Percentiles rank a stretch among this genome's conserved stretches.
Conservation (phyloP, 1,284 basidiomycete genomes). For the Coniferiporia weirii region DNA sequence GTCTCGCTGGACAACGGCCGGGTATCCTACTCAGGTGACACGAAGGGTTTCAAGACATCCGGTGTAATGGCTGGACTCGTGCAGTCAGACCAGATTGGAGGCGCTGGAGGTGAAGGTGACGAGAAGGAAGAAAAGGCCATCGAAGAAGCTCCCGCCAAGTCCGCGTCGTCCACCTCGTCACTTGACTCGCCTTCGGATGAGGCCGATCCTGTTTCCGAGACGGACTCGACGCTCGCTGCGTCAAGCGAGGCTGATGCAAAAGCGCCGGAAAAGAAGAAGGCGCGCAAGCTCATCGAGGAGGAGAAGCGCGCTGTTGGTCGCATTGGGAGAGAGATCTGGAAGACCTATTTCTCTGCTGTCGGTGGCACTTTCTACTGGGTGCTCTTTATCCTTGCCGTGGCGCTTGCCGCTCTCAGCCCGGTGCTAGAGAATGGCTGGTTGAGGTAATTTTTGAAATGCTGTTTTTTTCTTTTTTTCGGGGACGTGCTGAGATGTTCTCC, state of each 20-base stretch:
- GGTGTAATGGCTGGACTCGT: slow-evolving; percentile 63
- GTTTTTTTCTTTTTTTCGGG: neutral
- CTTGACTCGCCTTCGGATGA: slow-evolving; percentile 26
- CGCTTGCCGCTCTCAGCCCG: slow-evolving; percentile 66
- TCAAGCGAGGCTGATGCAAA: slow-evolving; percentile 35
- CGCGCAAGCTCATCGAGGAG: slow-evolving; percentile 86
- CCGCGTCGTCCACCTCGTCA: slow-evolving; percentile 15
- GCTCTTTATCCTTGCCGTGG: slow-evolving; percentile 54
- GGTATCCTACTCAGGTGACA: slow-evolving; percentile 68
- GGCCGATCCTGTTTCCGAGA: slow-evolving; percentile 23
- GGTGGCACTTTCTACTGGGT: slow-evolving; percentile 68
- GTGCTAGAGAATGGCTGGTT: slow-evolving; percentile 84
- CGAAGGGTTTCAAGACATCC: slow-evolving; percentile 62
- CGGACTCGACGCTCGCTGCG: slow-evolving; percentile 27
- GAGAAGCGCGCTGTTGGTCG: slow-evolving; percentile 84
- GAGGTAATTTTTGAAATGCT: slow-evolving; percentile 38
- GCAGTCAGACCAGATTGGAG: slow-evolving; percentile 44
- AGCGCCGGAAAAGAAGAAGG: slow-evolving; percentile 55
- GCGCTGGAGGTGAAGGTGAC: slow-evolving; percentile 31
- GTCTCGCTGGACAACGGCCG: slow-evolving; percentile 85
- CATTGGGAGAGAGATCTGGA: slow-evolving; percentile 77
- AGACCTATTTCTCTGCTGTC: slow-evolving; percentile 69
- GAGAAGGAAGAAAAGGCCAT: slow-evolving; percentile 38
- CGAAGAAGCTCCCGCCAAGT: slow-evolving; percentile 27
- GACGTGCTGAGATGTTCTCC: slow-evolving; percentile 16